phyloP scores from a whole-genome alignment of 1,284 basidiomycete species.

The Ustanciosporium gigantosporum region DNA sequence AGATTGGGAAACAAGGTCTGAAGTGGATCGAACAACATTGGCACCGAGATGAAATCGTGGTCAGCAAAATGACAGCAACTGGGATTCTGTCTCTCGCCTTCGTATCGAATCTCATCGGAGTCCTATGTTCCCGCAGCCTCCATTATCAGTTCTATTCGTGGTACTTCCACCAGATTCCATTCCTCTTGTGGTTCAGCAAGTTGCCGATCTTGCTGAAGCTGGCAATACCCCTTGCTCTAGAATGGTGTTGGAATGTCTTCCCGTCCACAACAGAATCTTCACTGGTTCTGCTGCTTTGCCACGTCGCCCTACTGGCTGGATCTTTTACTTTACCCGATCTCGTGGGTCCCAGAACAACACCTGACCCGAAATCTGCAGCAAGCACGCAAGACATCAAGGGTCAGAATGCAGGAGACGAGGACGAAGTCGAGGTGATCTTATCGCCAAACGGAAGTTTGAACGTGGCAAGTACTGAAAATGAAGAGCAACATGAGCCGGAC shows the following conservation, averaged over 20 bases:
- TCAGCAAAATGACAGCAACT: not conserved
- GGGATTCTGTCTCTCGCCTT: slow-evolving; percentile 62
- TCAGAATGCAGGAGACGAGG: not conserved
- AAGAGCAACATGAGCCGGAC: too few relatives aligned
- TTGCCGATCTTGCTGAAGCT: slow-evolving; percentile 25
- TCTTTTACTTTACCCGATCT: slow-evolving; percentile 19
- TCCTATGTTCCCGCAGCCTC: slow-evolving; percentile 88
- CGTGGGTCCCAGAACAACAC: not conserved
- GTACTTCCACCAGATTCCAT: slow-evolving; percentile 92
- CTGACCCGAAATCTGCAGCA: too few relatives aligned
- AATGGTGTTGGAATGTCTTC: slow-evolving; percentile 51
- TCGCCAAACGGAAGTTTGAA: not conserved
- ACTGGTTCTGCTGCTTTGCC: slow-evolving; percentile 24
- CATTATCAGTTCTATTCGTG: slow-evolving; percentile 99
- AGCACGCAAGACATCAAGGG: too few relatives aligned
- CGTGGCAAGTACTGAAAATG: not conserved
- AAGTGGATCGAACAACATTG: slow-evolving; percentile 62
- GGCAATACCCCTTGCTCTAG: slow-evolving; percentile 17
- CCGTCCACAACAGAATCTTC: slow-evolving; percentile 45
- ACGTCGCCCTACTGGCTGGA: slow-evolving; percentile 29
- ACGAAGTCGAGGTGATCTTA: not conserved
- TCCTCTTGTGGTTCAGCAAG: slow-evolving; percentile 71
- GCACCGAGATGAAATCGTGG: not conserved
- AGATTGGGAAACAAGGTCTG: slow-evolving; percentile 71
- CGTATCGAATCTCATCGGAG: slow-evolving; percentile 88